These are phyloP conservation scores for Epichloe festucae DNA, from an alignment of 2,329 filamentous ascomycete species.

Conservation along the genomic window DNA sequence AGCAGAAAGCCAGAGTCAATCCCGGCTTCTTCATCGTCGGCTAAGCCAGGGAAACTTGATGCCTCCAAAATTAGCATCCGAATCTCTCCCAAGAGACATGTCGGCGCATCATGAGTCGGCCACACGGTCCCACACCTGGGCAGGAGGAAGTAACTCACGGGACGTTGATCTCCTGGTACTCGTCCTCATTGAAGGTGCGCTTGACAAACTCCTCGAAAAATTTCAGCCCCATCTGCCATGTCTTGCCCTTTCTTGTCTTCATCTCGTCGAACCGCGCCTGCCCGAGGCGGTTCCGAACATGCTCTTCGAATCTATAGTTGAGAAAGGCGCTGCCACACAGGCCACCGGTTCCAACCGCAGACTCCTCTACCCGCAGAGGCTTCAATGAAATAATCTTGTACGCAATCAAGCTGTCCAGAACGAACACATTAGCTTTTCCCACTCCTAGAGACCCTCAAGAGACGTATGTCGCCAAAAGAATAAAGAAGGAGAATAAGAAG, in stretches of 20 bases:
- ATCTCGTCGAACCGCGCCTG: slow-evolving; percentile 57
- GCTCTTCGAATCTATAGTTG: slow-evolving; percentile 70
- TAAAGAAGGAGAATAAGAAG: not conserved
- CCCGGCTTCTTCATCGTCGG: slow-evolving; percentile 62
- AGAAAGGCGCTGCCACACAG: slow-evolving; percentile 68
- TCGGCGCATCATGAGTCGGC: not conserved
- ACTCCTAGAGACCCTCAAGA: too few relatives aligned
- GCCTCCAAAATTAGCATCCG: not conserved
- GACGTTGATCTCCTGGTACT: slow-evolving; percentile 64
- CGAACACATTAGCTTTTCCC: slow-evolving; percentile 9
- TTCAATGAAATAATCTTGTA: slow-evolving; percentile 67
- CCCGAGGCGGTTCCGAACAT: slow-evolving; percentile 56
- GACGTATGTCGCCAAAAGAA: not conserved
- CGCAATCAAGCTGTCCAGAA: slow-evolving; percentile 47
- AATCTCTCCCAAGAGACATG: not conserved
- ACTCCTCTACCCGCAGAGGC: slow-evolving; percentile 63
- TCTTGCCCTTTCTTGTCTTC: slow-evolving; percentile 65
- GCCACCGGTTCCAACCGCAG: slow-evolving; percentile 65
- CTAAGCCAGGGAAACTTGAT: slow-evolving; percentile 53
- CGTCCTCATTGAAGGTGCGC: slow-evolving; percentile 68
- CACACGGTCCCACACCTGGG: too few relatives aligned
- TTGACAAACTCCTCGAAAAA: slow-evolving; percentile 82
- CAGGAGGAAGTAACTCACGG: slow-evolving; percentile 34
- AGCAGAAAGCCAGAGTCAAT: slow-evolving; percentile 66
- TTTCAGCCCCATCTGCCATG: slow-evolving; percentile 65